Conservation (phyloP, 768 basidiomycete species). For the Leccinum disarticulatum region DNA sequence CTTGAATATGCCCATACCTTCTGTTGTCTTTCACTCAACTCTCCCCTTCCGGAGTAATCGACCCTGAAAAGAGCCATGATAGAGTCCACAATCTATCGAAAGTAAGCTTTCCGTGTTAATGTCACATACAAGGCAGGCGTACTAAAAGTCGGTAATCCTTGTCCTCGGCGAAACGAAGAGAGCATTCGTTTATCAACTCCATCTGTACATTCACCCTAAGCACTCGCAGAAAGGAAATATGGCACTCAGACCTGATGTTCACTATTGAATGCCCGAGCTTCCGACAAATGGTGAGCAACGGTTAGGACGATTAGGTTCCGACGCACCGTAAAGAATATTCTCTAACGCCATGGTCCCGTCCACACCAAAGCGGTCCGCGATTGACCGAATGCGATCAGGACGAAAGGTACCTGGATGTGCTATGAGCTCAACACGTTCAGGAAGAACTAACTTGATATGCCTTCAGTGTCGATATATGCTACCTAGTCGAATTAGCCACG, state of each 20-base stretch:
- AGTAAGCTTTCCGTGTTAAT: slow-evolving; percentile 9
- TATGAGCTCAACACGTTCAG: slow-evolving; percentile 22
- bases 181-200: slow-evolving; percentile 90
- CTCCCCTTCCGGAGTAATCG: slow-evolving; percentile 91
- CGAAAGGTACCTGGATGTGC: slow-evolving; percentile 78
- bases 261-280: slow-evolving; percentile 88
- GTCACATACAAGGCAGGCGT: slow-evolving; percentile 2
- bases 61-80: slow-evolving; percentile 97
- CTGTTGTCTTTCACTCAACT: slow-evolving; percentile 91
- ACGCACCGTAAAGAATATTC: slow-evolving; percentile 84
- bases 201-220: slow-evolving; percentile 47
- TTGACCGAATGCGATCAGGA: slow-evolving; percentile 86
- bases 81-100: slow-evolving; percentile 81
- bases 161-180: slow-evolving; percentile 85
- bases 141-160: slow-evolving; percentile 78
- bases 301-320: neutral
- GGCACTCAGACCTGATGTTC: slow-evolving; percentile 73
- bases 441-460: slow-evolving; percentile 28
- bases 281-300: slow-evolving; percentile 10
- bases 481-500: slow-evolving; percentile 45
- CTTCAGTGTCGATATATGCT: slow-evolving; percentile 92
- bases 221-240: neutral
- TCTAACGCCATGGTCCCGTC: slow-evolving; percentile 84
- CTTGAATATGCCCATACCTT: slow-evolving; percentile 47
- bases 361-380: slow-evolving; percentile 94